phyloP scores from a whole-genome alignment of 257 asterid genomes.

The Scutellaria barbata region DNA sequence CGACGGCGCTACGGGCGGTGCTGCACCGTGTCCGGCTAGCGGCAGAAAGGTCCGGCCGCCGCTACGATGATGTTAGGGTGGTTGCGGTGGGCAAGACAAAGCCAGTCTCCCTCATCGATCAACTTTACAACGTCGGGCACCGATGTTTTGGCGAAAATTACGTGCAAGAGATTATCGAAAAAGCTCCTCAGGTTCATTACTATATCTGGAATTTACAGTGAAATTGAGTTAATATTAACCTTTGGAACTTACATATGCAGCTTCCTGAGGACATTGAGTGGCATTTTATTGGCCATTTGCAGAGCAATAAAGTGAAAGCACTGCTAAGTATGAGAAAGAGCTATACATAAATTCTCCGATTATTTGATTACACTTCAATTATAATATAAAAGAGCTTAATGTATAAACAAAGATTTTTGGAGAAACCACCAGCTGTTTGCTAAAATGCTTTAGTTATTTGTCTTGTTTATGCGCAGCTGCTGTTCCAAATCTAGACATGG shows the following conservation, averaged over 20 bases:
- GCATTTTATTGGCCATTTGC: conserved; percentile 89
- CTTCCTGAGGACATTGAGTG: conserved; percentile 83
- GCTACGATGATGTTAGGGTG: conserved; percentile 70
- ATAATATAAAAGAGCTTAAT: not conserved
- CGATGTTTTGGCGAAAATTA: conserved; percentile 85
- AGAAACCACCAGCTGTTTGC: not conserved
- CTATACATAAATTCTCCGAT: conserved; percentile 5
- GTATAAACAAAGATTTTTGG: too few relatives aligned
- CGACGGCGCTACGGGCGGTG: conserved; percentile 68
- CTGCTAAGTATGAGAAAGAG: conserved; percentile 56
- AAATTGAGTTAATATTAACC: not conserved
- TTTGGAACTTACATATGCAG: conserved; percentile 40
- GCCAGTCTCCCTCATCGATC: conserved; percentile 63
- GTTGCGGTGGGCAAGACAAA: conserved; percentile 90
- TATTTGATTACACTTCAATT: conserved; percentile 3
- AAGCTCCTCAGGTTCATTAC: conserved; percentile 77
- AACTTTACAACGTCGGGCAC: conserved; percentile 77
- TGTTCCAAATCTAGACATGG: conserved; percentile 73
- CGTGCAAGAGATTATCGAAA: conserved; percentile 78
- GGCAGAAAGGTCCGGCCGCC: conserved; percentile 81
- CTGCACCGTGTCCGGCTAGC: conserved; percentile 66
- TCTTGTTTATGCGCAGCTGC: conserved; percentile 61
- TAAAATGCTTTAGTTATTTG: conserved; percentile 6
- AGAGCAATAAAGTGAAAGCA: conserved; percentile 83
- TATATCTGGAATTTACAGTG: not conserved